Percentiles rank a stretch among this genome's conserved stretches.
phyloP scores from a whole-genome alignment of 1,139 yeast genomes.

The Saccharomycopsis hybrid region DNA sequence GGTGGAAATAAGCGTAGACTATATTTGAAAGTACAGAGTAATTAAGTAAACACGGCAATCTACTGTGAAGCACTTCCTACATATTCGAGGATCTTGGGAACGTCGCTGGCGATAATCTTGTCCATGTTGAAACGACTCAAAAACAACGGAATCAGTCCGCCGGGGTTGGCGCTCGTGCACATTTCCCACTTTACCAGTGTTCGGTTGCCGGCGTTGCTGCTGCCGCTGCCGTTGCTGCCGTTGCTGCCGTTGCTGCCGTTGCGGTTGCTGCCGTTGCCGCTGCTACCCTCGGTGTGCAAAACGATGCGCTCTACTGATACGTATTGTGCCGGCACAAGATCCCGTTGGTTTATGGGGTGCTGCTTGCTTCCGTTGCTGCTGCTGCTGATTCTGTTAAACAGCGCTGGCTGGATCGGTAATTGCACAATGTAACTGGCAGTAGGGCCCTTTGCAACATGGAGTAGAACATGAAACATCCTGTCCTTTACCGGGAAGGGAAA shows the following conservation, averaged over 20 bases:
- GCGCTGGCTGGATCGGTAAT: constrained; percentile 2
- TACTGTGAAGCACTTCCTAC: no score
- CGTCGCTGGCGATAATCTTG: constrained; percentile 5
- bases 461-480: not conserved
- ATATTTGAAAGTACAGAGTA: no score
- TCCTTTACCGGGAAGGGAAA: constrained; percentile 1
- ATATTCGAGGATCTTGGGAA: not conserved
- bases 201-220: no score
- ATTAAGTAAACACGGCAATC: no score
- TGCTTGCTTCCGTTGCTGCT: no score
- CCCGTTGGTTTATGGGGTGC: not conserved
- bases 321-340: not conserved
- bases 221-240: not conserved
- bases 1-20: no score
- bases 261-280: no score
- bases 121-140: constrained; percentile 1
- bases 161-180: constrained; percentile 5
- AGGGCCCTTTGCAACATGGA: not conserved
- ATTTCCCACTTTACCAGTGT: constrained; percentile 2
- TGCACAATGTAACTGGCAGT: not conserved
- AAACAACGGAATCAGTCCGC: constrained; percentile 6
- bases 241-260: not conserved
- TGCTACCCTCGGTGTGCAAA: not conserved
- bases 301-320: not conserved
- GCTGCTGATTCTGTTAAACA: no score